A percentile compares a stretch with the other conserved stretches of the same genome.
Evolutionary conservation across 2,329 filamentous ascomycete species (phyloP).

Genomic region (Didymella glomerata): DNA sequence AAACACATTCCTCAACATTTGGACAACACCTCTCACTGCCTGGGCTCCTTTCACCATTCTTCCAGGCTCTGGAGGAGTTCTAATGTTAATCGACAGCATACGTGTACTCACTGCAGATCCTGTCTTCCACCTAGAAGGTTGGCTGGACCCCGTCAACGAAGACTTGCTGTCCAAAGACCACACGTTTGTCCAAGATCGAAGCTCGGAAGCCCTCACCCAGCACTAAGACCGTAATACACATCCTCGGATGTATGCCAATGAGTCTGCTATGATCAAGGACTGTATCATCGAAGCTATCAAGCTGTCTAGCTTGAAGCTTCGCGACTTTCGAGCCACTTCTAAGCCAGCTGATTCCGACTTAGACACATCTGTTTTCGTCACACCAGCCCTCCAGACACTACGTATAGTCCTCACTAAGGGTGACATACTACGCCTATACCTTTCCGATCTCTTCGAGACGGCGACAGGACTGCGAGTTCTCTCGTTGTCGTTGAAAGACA

Average conservation of each 20-base stretch:
- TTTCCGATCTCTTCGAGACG: background rate
- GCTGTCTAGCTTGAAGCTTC: background rate
- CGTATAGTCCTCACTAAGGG: background rate
- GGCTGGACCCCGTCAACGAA: conserved; percentile 2
- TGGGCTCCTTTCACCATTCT: too few species aligned
- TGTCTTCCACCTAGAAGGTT: conserved; percentile 4
- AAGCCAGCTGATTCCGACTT: background rate
- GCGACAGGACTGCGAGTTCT: background rate
- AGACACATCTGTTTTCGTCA: background rate
- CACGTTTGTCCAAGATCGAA: background rate
- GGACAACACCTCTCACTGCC: too few species aligned
- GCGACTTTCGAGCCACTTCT: background rate
- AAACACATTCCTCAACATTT: too few species aligned
- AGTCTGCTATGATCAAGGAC: background rate
- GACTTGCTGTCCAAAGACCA: background rate
- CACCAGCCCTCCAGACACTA: background rate
- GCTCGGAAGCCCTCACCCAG: background rate
- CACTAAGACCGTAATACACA: background rate
- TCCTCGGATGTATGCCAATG: background rate
- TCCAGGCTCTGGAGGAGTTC: too few species aligned
- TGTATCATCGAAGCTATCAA: background rate
- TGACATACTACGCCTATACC: background rate
- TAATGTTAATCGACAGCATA: conserved; percentile 2
- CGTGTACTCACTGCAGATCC: background rate
- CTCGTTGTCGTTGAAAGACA: background rate